Conservation (phyloP, 805 yeast genomes). For the Kluyveromyces nonfermentans region DNA sequence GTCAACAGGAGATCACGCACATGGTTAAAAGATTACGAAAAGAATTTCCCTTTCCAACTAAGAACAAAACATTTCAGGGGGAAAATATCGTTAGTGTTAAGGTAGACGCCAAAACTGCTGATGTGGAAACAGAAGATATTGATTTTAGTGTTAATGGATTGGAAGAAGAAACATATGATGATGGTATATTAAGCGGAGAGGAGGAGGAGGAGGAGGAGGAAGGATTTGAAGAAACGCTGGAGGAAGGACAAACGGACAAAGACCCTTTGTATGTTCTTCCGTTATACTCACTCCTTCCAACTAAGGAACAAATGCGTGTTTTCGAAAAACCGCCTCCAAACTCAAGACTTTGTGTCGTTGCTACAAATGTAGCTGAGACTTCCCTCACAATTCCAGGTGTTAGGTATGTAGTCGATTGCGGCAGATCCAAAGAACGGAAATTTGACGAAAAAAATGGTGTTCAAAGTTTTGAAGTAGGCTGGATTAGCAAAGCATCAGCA, state of each 20-base stretch:
- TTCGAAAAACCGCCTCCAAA: conserved; percentile 81
- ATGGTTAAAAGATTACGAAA: conserved; percentile 60
- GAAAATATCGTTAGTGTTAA: conserved; percentile 35
- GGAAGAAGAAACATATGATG: conserved; percentile 28
- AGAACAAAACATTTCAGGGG: conserved; percentile 6
- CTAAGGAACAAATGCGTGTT: conserved; percentile 88
- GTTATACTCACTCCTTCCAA: conserved; percentile 85
- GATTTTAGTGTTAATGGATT: conserved; percentile 50
- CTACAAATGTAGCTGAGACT: conserved; percentile 97
- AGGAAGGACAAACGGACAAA: conserved; percentile 56
- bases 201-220: conserved; percentile 39
- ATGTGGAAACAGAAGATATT: conserved; percentile 79
- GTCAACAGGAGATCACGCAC: conserved; percentile 81
- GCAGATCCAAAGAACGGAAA: conserved; percentile 82
- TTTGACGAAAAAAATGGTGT: conserved; percentile 79
- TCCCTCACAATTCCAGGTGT: conserved; percentile 94
- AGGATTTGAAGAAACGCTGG: conserved; percentile 59
- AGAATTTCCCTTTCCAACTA: conserved; percentile 49
- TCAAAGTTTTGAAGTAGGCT: conserved; percentile 81
- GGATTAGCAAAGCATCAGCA: conserved; percentile 94
- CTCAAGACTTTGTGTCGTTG: conserved; percentile 80
- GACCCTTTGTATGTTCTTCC: conserved; percentile 90
- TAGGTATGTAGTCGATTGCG: conserved; percentile 90
- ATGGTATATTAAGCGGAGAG: conserved; percentile 27
- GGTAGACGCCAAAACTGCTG: conserved; percentile 51